Evolutionary conservation across 139 green algal genomes (phyloP).

Genomic region (Micractinium conductrix): DNA sequence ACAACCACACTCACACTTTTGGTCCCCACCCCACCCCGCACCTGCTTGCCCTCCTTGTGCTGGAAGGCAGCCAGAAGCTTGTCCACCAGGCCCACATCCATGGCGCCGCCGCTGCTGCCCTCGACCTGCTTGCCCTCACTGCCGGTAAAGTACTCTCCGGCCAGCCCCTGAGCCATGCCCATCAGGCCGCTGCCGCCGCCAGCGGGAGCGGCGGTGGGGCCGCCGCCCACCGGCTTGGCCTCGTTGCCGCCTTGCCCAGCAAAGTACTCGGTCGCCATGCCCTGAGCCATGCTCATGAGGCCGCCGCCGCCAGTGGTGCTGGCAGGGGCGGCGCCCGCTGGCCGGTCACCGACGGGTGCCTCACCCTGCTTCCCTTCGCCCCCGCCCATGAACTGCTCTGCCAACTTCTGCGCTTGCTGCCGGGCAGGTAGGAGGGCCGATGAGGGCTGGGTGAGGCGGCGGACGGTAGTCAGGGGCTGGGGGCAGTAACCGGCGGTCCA

Average conservation of each 20-base stretch:
- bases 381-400: background rate
- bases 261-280: background rate
- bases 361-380: background rate
- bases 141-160: background rate
- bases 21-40: background rate
- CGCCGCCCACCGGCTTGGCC: too few species aligned
- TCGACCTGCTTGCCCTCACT: background rate
- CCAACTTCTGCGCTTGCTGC: background rate
- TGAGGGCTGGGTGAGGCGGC: too few species aligned
- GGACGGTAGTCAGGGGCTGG: too few species aligned
- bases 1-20: background rate
- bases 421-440: background rate
- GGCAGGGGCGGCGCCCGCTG: background rate
- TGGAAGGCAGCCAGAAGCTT: conserved; percentile 1
- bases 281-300: background rate
- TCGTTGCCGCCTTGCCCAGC: background rate
- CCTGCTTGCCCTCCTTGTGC: background rate
- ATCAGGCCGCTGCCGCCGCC: background rate
- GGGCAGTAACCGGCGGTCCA: too few species aligned
- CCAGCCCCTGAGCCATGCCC: background rate
- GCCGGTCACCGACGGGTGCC: background rate
- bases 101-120: background rate
- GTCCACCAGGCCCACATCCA: background rate
- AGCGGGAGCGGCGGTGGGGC: background rate
- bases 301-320: background rate